Percentiles rank a stretch among this genome's conserved stretches.
phyloP scores from a whole-genome alignment of 306 rosid genomes.

The Medicago arabica region DNA sequence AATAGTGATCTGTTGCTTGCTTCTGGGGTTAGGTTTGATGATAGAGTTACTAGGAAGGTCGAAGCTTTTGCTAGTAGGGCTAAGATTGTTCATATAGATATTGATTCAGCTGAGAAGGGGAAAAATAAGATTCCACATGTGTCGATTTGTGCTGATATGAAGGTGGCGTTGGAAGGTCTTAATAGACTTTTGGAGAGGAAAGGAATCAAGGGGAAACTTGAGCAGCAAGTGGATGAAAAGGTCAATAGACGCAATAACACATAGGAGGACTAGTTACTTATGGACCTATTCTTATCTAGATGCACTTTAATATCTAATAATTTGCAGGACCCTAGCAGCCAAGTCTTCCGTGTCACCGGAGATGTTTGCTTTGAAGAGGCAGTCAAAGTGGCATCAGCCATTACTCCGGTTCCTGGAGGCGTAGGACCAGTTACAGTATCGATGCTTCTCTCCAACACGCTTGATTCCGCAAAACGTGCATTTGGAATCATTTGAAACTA shows the following conservation, averaged over 20 bases:
- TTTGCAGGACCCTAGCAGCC: constrained; percentile 41
- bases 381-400: constrained; percentile 59
- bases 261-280: no score
- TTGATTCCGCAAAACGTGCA: constrained; percentile 52
- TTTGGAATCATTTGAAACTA: constrained; percentile 46
- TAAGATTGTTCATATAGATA: constrained; percentile 88
- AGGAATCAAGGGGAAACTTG: constrained; percentile 45
- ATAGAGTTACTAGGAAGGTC: constrained; percentile 86
- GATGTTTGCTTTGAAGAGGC: constrained; percentile 66
- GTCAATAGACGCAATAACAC: no score
- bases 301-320: background rate
- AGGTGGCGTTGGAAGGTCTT: constrained; percentile 70
- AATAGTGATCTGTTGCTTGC: constrained; percentile 79
- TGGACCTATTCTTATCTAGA: no score
- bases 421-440: constrained; percentile 52
- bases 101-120: constrained; percentile 91
- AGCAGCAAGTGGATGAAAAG: background rate
- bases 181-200: constrained; percentile 60
- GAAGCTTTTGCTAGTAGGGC: constrained; percentile 91
- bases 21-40: constrained; percentile 93
- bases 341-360: constrained; percentile 44
- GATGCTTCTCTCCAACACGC: constrained; percentile 59
- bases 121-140: constrained; percentile 92
- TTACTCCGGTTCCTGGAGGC: constrained; percentile 67
- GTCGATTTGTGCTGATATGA: constrained; percentile 76